Percentiles rank a stretch among this genome's conserved stretches.
Evolutionary conservation across 371 early-diverging fungal genomes (phyloP).

Genomic region (Apophysomyces trapeziformis): DNA sequence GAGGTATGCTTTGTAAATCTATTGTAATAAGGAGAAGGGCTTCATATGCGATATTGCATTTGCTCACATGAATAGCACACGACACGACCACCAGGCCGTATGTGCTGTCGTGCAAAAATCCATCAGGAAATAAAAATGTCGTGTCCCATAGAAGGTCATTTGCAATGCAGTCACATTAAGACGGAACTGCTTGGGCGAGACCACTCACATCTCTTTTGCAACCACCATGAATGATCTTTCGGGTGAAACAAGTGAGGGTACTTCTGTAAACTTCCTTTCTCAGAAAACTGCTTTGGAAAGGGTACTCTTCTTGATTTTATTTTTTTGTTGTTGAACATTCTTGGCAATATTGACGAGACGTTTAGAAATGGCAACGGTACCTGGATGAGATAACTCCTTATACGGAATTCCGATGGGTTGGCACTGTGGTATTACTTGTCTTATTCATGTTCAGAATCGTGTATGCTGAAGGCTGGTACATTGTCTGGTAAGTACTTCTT

Average conservation of each 20-base stretch:
- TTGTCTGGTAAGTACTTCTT: constrained; percentile 72
- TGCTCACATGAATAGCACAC: too few relatives aligned
- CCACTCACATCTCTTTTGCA: not conserved
- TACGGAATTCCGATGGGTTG: constrained; percentile 75
- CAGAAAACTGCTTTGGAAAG: constrained; percentile 32
- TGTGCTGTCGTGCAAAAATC: too few relatives aligned
- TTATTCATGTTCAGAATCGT: constrained; percentile 85
- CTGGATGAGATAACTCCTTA: constrained; percentile 84
- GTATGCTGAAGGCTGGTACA: constrained; percentile 91
- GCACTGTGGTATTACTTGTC: constrained; percentile 64
- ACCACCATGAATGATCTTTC: constrained; percentile 22
- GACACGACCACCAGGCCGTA: too few relatives aligned
- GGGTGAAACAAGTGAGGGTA: constrained; percentile 24
- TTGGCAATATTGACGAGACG: not conserved
- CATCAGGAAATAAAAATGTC: too few relatives aligned
- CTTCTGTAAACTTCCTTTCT: constrained; percentile 22
- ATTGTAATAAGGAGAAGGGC: too few relatives aligned
- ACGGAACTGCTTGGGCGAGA: not conserved
- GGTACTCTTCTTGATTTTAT: constrained; percentile 9
- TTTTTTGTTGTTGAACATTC: not conserved
- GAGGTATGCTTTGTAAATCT: too few relatives aligned
- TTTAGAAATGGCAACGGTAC: constrained; percentile 67
- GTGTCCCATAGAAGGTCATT: too few relatives aligned
- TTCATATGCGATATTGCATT: too few relatives aligned
- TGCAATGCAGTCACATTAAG: too few relatives aligned